These are phyloP conservation scores for Elaeis guineensis DNA, from an alignment of 176 grass and related monocot genomes.

Conservation along the genomic window DNA sequence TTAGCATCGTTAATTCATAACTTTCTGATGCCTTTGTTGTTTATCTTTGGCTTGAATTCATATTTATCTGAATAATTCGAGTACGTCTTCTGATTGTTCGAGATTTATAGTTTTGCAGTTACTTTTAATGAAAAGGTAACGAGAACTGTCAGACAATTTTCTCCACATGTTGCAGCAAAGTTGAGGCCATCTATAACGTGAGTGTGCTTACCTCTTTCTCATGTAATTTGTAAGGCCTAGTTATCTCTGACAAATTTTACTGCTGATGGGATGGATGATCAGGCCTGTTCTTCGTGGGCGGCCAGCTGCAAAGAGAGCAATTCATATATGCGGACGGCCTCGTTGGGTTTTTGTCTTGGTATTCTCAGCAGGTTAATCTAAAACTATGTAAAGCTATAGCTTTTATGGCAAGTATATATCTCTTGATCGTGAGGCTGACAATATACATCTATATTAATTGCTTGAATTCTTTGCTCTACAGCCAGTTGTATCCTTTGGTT, in stretches of 20 bases:
- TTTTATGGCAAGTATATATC: no score
- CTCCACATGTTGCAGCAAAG: slow-evolving; percentile 97
- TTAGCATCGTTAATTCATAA: no score
- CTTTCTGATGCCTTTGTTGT: no score
- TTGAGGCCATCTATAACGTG: slow-evolving; percentile 83
- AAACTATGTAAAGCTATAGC: no score
- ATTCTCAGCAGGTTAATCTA: slow-evolving; percentile 58
- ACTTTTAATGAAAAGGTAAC: slow-evolving; percentile 56
- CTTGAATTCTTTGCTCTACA: slow-evolving; percentile 13
- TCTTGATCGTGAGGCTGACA: no score
- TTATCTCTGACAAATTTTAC: no score
- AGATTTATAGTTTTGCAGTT: no score
- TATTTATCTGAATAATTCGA: no score
- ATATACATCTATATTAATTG: background rate
- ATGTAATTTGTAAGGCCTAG: no score
- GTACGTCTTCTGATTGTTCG: no score
- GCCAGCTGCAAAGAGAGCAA: slow-evolving; percentile 71
- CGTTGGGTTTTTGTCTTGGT: slow-evolving; percentile 84
- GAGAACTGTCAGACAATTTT: slow-evolving; percentile 74
- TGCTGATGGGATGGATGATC: slow-evolving; percentile 5
- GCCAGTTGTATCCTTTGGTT: slow-evolving; percentile 95
- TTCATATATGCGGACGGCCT: slow-evolving; percentile 93
- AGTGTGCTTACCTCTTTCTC: slow-evolving; percentile 12
- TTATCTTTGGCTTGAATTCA: no score
- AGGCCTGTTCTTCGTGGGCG: slow-evolving; percentile 90